Base-by-base conservation (phyloP, 169 alveolate species). In the Eimeria nieschulzi region DNA sequence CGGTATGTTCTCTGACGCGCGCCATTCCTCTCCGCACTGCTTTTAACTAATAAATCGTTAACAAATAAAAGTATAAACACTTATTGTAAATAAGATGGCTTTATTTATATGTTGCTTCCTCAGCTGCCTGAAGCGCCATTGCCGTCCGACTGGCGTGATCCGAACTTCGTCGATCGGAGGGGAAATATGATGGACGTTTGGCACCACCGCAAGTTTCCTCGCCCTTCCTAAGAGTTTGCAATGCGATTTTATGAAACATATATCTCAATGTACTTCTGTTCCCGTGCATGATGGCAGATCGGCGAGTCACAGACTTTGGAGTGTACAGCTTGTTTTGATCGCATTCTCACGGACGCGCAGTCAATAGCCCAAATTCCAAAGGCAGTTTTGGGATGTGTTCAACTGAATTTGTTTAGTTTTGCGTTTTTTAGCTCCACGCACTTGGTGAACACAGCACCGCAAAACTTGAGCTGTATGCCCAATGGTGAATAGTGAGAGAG, bases 101-200 rank as follows among this genome's bases (percentile, higher is more conserved):
- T 5, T 39, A 73, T 19, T 9, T 39, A 73, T 73, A 33, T 25
- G 51, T 90, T 17, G 64, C 15, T 21, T n/a, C 53, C 79, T n/a
- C 91, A 95, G 96, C 92, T 95, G 90, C 97, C 97, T 7, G 98
- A 96, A 93, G 94, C 94, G 53, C 97, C 97, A 12, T 93, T 96
- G 68, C 98, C 98, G 6, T 88, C 95, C 51, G 97, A 95, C 92
- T 96, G 94, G 85, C 80, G 93, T 15, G 98, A 96, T 90, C 97
- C 97, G 66, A 96, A 96, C 92, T 96, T 96, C 92, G 13, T 96
- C 46, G 95, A 96, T 94, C 94, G 95, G 79, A 92, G 76, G 93
- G 98, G 98, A 53, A 82, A 88, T 33, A 94, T 96, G 84, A 96
- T 96, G 75, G 96, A 95, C 66, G 94, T 96, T 13, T 94, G 96